Evolutionary conservation across 805 yeast species (phyloP).

Genomic region (Sugiyamaella valdiviana): DNA sequence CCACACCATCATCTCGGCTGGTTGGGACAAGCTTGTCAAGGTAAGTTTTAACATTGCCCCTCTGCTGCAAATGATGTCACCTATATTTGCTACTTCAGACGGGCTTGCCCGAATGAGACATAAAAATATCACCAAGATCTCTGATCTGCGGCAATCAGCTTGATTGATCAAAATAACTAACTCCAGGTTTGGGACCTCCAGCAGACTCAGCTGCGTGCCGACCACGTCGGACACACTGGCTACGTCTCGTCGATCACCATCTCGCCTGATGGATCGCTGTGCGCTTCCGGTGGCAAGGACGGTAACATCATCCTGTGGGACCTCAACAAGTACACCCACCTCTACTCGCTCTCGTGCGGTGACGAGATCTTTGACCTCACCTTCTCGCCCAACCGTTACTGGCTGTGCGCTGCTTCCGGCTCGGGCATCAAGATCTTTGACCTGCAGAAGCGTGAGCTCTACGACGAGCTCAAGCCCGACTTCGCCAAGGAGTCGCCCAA

Average conservation of each 20-base stretch:
- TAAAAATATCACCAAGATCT: conserved; percentile 94
- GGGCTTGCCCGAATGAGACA: conserved; percentile 81
- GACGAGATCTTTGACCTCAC: conserved; percentile 97
- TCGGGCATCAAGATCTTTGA: conserved; percentile 97
- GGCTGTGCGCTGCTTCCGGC: conserved; percentile 99
- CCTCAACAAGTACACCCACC: conserved; percentile 73
- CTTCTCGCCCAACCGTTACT: conserved; percentile 99
- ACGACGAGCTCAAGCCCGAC: conserved; percentile 98
- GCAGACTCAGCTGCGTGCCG: conserved; percentile 82
- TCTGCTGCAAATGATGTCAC: conserved; percentile 57
- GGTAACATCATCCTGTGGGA: conserved; percentile 99
- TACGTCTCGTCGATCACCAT: conserved; percentile 94
- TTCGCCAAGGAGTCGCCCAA: conserved; percentile 73
- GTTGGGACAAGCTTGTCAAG: conserved; percentile 98
- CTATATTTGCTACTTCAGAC: conserved; percentile 99
- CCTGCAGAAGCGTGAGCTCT: conserved; percentile 88
- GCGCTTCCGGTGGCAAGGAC: conserved; percentile 99
- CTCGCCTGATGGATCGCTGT: conserved; percentile 99
- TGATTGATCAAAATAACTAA: conserved; percentile 9
- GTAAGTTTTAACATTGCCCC: conserved; percentile 54
- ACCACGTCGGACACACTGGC: conserved; percentile 99
- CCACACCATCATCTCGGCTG: conserved; percentile 86
- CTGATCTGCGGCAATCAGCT: conserved; percentile 50
- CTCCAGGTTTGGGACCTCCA: conserved; percentile 88
- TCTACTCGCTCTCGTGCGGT: conserved; percentile 91